phyloP scores from a whole-genome alignment of 2,329 filamentous ascomycete species.

The Phyllosticta citribraziliensis region DNA sequence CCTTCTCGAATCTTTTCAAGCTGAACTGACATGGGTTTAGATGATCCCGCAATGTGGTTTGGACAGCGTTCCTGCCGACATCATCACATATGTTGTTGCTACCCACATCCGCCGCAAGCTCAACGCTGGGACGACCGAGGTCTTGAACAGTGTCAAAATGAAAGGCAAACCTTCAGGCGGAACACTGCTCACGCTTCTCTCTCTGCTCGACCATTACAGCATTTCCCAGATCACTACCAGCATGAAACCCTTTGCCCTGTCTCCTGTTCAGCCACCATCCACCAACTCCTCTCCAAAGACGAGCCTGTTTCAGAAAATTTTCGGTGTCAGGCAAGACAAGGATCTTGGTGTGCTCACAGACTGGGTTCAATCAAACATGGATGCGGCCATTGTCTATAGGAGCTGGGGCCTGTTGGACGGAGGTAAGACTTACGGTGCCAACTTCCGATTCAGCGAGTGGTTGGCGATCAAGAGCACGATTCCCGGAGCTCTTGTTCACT shows the following conservation, averaged over 20 bases:
- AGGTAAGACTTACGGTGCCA: conserved; percentile 39
- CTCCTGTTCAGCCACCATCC: conserved; percentile 31
- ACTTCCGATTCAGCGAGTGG: conserved; percentile 50
- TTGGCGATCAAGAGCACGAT: conserved; percentile 42
- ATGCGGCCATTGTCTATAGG: conserved; percentile 49
- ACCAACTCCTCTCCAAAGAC: conserved; percentile 24
- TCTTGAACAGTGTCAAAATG: conserved; percentile 45
- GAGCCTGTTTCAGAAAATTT: conserved; percentile 28
- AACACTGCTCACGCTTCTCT: conserved; percentile 56
- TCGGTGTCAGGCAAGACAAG: conserved; percentile 44
- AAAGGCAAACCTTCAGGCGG: conserved; percentile 44
- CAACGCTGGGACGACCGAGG: conserved; percentile 39
- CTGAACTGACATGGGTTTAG: conserved; percentile 18
- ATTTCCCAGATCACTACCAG: conserved; percentile 38
- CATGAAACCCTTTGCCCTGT: conserved; percentile 43
- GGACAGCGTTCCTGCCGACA: conserved; percentile 52
- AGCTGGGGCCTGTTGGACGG: conserved; percentile 45
- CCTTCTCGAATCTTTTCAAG: neutral
- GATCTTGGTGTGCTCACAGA: conserved; percentile 51
- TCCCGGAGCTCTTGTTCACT: conserved; percentile 39
- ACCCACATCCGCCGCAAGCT: conserved; percentile 44
- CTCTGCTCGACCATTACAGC: conserved; percentile 39
- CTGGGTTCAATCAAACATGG: conserved; percentile 42
- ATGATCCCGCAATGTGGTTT: conserved; percentile 52
- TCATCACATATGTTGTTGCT: conserved; percentile 45